Base-by-base conservation (phyloP, 371 early-diverging fungal species). In the Lichtheimia ornata region DNA sequence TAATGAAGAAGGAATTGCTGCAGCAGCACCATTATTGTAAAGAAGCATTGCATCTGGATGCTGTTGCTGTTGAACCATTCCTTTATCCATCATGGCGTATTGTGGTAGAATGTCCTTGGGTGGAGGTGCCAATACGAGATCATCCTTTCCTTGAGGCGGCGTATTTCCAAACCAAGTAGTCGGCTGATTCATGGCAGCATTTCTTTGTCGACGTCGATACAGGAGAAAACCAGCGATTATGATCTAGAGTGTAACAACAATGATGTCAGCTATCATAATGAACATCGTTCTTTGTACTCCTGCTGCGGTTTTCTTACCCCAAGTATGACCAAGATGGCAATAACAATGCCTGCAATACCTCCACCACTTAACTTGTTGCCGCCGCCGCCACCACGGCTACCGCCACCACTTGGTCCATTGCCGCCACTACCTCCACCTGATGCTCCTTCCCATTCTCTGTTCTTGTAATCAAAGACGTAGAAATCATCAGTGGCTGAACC, bases 401-500 rank as follows among this genome's bases (percentile, higher is more conserved):
- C 4, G 7, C 28, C 28, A 4, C 35, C 35, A 11, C 11, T 35
- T 35, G 35, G 6, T 35, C 35, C 35, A 35, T 35, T 35, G 0
- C 11, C 11, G 2, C 35, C 35, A 9, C 11, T 6, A 9, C 35
- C 35, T 9, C 53, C 93, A 13, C 35, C 35, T 35, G 35, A 35
- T 35, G 35, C 4, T 35, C 59, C 65, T 14, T 35, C 35, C 65
- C 65, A 65, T 25, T 50, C 14, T 40, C 56, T 56, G n/a, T 35
- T 22, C n/a, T 56, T 24, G 11, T 53, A n/a, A 43, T 57, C 52
- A 9, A 65, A 49, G n/a, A 57, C 41, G 28, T 60, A 56, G 20
- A 62, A 67, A 45, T 62, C 67, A 30, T 59, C 49, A 2, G 58
- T 62, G 11, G 62, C 15, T 5, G 58, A 18, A 43, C 67, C 67